A percentile compares a stretch with the other conserved stretches of the same genome.
phyloP scores from a whole-genome alignment of 495 filamentous ascomycete species.

The Talaromyces adpressus region DNA sequence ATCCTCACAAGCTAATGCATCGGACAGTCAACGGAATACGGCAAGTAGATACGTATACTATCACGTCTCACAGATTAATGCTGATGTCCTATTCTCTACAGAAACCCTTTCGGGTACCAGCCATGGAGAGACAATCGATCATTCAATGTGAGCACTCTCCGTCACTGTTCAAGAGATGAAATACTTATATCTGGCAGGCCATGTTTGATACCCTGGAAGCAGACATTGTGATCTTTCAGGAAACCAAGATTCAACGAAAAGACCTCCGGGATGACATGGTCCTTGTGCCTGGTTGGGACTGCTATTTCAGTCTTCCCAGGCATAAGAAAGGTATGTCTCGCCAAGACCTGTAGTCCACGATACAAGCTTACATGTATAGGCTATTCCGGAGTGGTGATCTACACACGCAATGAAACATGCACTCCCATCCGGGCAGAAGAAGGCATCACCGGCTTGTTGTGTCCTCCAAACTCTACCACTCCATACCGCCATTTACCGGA shows the following conservation, averaged over 20 bases:
- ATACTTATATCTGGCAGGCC: conserved; percentile 34
- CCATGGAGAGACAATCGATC: conserved; percentile 86
- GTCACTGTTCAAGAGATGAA: neutral
- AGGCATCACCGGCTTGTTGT: conserved; percentile 78
- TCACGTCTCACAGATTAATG: neutral
- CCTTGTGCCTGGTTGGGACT: conserved; percentile 91
- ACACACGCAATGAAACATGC: conserved; percentile 84
- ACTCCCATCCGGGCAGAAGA: conserved; percentile 89
- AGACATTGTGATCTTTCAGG: conserved; percentile 92
- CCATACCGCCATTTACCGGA: conserved; percentile 68
- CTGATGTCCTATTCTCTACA: conserved; percentile 19
- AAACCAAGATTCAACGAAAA: conserved; percentile 93
- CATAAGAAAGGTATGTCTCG: conserved; percentile 73
- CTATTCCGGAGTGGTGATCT: conserved; percentile 95
- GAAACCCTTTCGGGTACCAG: conserved; percentile 91
- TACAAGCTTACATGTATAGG: conserved; percentile 40
- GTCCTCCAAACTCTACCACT: conserved; percentile 66
- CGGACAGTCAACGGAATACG: conserved; percentile 86
- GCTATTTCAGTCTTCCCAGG: conserved; percentile 86
- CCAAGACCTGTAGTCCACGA: neutral
- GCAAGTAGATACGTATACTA: conserved; percentile 31
- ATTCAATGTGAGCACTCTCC: conserved; percentile 53
- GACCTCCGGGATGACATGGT: conserved; percentile 96
- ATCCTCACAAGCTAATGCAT: conserved; percentile 13
- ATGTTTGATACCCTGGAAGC: conserved; percentile 96